A percentile compares a stretch with the other conserved stretches of the same genome.
Conservation (phyloP, 495 filamentous ascomycete genomes). For the Xylaria castorea region DNA sequence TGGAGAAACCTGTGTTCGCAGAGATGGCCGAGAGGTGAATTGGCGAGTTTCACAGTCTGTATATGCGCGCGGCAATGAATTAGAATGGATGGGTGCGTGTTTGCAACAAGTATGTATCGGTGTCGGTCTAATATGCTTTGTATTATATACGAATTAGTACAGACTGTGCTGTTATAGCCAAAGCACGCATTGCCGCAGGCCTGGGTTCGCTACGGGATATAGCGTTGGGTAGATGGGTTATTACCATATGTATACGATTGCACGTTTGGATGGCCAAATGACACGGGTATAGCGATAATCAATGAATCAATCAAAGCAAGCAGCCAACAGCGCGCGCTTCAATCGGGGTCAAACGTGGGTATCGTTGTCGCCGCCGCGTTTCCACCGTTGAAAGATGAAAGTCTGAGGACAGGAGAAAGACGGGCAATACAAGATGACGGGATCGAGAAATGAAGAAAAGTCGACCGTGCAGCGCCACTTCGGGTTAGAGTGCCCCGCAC, state of each 20-base stretch:
- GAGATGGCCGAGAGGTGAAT: background rate
- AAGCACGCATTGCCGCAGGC: background rate
- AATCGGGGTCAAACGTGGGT: background rate
- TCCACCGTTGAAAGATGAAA: slow-evolving; percentile 23
- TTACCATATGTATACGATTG: background rate
- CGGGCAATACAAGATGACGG: slow-evolving; percentile 5
- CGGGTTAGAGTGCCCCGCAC: slow-evolving; percentile 20
- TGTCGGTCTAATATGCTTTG: background rate
- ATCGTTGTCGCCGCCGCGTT: slow-evolving; percentile 9
- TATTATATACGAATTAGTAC: background rate
- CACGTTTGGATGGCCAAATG: background rate
- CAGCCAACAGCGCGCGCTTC: background rate
- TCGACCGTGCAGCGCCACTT: slow-evolving; percentile 15
- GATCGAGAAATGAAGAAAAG: slow-evolving; percentile 10
- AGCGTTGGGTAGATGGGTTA: background rate
- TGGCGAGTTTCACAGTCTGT: background rate
- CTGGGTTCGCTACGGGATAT: background rate
- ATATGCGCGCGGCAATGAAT: background rate
- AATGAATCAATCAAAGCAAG: slow-evolving; percentile 12
- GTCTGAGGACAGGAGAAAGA: slow-evolving; percentile 7
- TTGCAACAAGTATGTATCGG: background rate
- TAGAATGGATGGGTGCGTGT: background rate
- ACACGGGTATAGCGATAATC: background rate
- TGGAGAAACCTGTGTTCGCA: background rate
- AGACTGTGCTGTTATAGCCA: slow-evolving; percentile 4